Evolutionary conservation across 768 basidiomycete genomes (phyloP), one percentile per base, ranked within the genome.

Genomic region (Mycena rebaudengoi): DNA sequence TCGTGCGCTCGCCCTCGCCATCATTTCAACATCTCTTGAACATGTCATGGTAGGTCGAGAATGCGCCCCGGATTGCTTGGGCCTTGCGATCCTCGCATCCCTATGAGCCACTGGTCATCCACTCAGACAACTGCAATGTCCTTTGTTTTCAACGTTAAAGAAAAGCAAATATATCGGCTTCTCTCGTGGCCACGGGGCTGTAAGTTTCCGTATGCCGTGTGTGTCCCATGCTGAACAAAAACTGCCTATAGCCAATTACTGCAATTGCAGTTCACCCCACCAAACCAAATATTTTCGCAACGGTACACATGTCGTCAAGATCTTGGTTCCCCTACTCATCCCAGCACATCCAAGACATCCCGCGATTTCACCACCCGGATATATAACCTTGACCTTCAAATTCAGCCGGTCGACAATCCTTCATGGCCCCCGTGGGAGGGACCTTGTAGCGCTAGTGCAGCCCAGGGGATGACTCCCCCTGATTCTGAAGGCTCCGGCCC

Each of bases 141-240:
- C 21, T 87, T 87, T 69, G 77, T 91, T 16, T 82, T 86, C 70
- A 81, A 88, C 66, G 75, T 84, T 11, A 75, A 74, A 51, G 74
- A 71, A 20, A 76, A 77, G 39, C 70, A 71, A 4, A 62, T 88
- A n/a, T 6, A 59, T 82, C 3, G 83, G 88, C 7, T 79, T 76
- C 63, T 76, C 91, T 39, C 85, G 88, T 37, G 91, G 90, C 3
- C 91, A 93, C 71, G 91, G 91, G 21, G 89, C 88, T 35, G 91
- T 91, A 76, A 77, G 87, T 76, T 26, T 33, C 48, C 4, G n/a
- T n/a, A 20, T 41, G 4, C 46, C n/a, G 48, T 29, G 44, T 30
- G 32, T 53, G n/a, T 14, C 12, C 41, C 45, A 41, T 48, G 26
- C 29, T n/a, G n/a, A n/a, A 21, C 4, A 26, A 13, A 32, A 44